Evolutionary conservation across 176 grass and related monocot genomes (phyloP).

Genomic region (Avena eriantha): DNA sequence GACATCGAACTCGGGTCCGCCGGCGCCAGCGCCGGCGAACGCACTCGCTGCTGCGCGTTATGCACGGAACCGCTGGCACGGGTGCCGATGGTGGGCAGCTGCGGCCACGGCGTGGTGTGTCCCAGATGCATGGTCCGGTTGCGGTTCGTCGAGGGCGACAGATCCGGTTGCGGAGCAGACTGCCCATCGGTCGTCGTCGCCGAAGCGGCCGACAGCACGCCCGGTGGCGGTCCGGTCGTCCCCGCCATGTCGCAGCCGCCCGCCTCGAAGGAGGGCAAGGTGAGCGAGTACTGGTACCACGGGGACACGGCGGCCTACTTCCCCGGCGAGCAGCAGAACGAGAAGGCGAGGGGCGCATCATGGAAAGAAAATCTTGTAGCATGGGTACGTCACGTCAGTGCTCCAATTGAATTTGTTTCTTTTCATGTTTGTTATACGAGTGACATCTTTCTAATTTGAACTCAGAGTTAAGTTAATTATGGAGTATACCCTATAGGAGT

Average conservation of each 20-base stretch:
- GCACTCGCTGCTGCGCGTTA: not conserved
- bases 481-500: too few species aligned
- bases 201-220: not conserved
- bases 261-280: not conserved
- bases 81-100: not conserved
- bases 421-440: too few species aligned
- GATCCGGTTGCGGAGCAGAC: not conserved
- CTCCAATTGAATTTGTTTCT: too few species aligned
- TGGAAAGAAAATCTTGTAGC: not conserved
- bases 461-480: too few species aligned
- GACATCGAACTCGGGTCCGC: not conserved
- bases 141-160: not conserved
- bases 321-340: not conserved
- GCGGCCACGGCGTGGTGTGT: not conserved
- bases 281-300: not conserved
- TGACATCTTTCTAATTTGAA: too few species aligned
- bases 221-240: not conserved
- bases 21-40: not conserved
- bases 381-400: too few species aligned
- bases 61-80: not conserved
- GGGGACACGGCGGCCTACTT: conserved; percentile 1
- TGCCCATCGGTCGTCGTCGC: not conserved
- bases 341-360: not conserved
- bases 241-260: not conserved
- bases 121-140: not conserved